Conservation (phyloP, 2,329 filamentous ascomycete species). For the Zasmidium angulare region DNA sequence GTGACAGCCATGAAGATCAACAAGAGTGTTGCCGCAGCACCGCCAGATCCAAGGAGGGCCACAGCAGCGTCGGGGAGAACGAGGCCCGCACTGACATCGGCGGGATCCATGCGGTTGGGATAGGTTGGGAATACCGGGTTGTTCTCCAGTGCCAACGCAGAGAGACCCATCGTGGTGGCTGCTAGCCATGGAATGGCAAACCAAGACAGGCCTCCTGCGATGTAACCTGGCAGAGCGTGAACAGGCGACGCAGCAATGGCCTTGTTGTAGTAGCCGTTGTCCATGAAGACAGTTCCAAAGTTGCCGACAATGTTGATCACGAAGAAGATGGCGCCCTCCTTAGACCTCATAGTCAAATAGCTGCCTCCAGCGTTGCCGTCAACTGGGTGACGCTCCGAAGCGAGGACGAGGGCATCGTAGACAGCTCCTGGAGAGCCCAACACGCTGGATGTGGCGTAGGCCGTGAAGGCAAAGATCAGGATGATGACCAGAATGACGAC, state of each 20-base stretch:
- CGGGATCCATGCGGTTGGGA: conserved; percentile 67
- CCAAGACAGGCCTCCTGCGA: conserved; percentile 83
- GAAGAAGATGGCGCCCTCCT: conserved; percentile 83
- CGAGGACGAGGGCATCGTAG: conserved; percentile 73
- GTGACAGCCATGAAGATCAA: conserved; percentile 92
- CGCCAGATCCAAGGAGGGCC: conserved; percentile 76
- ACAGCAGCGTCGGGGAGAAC: conserved; percentile 84
- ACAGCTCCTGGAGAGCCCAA: conserved; percentile 75
- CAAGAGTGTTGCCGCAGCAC: conserved; percentile 74
- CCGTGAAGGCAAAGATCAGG: conserved; percentile 77
- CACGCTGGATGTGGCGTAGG: conserved; percentile 71
- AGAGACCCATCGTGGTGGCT: conserved; percentile 83
- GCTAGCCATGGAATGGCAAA: conserved; percentile 91
- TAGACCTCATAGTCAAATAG: conserved; percentile 82
- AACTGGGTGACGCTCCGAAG: conserved; percentile 69
- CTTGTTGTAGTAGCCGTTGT: conserved; percentile 83
- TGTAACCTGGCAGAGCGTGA: conserved; percentile 80
- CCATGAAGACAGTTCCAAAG: conserved; percentile 80
- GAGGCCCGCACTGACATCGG: conserved; percentile 77
- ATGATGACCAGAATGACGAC: conserved; percentile 84
- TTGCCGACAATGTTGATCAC: conserved; percentile 78
- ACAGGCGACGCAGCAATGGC: conserved; percentile 85
- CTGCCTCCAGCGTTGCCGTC: conserved; percentile 76
- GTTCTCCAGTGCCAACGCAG: conserved; percentile 75
- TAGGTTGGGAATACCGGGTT: conserved; percentile 71